Base-by-base conservation (phyloP, 768 basidiomycete species). In the Lactarius evosmus region DNA sequence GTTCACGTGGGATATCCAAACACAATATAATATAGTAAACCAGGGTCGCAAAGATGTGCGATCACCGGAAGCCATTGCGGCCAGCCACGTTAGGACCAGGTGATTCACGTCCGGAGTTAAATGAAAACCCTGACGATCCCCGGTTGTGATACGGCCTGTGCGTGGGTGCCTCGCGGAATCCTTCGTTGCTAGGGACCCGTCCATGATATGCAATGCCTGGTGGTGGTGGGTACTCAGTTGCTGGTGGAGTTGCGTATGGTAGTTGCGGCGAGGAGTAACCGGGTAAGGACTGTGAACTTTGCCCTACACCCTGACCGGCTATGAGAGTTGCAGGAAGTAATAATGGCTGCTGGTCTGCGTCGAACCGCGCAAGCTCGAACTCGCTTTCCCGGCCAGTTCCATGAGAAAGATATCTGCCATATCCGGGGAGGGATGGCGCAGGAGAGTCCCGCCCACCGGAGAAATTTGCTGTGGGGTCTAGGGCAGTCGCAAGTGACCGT, bases 401-500 rank as follows among this genome's bases (percentile, higher is more conserved):
- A 17, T 56, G 64, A 22, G 77, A 73, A n/a, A 87, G 76, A 71
- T 90, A 91, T 19, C 76, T 75, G 33, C 86, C 83, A 70, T 85
- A 88, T 16, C 79, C 82, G 2, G 66, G 63, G n/a, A 66, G 30
- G 19, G 77, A 72, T 12, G 80, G 77, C 14, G 76, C 74, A 62
- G 78, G 77, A 12, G 79, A 79, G 14, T 73, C 70, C 68, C 78
- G 74, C 1, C 76, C 75, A 22, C 70, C 75, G 56, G 80, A 74
- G 65, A 76, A 78, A 12, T 32, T 41, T 76, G 76, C 12, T 77
- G 75, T 66, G 16, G 44, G 2, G 63, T 57, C 54, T 79, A 80
- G 50, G 77, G 72, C 19, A 75, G 87, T 86, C 7, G 85, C 81
- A 67, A 93, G 79, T 0, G 91, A 93, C 8, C 86, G 85, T 51